Evolutionary conservation across 176 grass and related monocot genomes (phyloP).

Genomic region (Sorghum bicolor): Sorghum_bicolor_NCBIv3 NC_012873.2:62094001-62094500

Average conservation of each 20-base stretch:
- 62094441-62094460: too few species aligned
- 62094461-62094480: too few species aligned
- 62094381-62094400: too few species aligned
- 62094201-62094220: constrained; percentile 4
- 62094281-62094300: too few species aligned
- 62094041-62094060: neutral
- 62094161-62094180: neutral
- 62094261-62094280: neutral
- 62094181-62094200: neutral
- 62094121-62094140: neutral
- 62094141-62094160: neutral
- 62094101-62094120: constrained; percentile 37
- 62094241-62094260: neutral
- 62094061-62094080: constrained; percentile 21
- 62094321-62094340: too few species aligned
- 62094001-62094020: neutral
- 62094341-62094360: too few species aligned
- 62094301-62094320: too few species aligned
- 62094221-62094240: neutral
- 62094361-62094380: too few species aligned
- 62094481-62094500: too few species aligned
- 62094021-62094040: neutral
- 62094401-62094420: too few species aligned
- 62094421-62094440: too few species aligned
- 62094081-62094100: neutral